phyloP scores from a whole-genome alignment of 2,329 filamentous ascomycete genomes.

The Cladosporium sp. region DNA sequence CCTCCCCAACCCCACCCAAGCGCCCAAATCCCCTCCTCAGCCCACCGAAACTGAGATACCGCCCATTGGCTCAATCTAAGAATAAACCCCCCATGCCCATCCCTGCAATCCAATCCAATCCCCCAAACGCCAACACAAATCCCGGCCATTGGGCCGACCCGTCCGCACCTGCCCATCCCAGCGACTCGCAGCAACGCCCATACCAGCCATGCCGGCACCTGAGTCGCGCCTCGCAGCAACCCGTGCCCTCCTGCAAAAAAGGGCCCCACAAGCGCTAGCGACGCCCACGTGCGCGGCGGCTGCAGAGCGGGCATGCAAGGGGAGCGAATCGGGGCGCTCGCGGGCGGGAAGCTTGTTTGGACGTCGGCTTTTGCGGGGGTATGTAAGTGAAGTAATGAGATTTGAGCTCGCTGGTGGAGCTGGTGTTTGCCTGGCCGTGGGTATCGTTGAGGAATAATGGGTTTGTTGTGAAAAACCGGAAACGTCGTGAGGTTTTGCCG shows the following conservation, averaged over 20 bases:
- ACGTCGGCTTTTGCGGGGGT: conserved; percentile 1
- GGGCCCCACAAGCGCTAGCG: neutral
- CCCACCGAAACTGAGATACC: too few species aligned
- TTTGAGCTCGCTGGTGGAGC: neutral
- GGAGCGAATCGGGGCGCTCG: neutral
- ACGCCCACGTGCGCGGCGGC: conserved; percentile 1
- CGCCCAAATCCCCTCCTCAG: too few species aligned
- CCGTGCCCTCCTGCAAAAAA: neutral
- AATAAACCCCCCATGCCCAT: too few species aligned
- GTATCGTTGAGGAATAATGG: neutral
- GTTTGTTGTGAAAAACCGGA: neutral
- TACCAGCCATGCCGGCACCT: conserved; percentile 6
- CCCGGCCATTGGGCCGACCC: too few species aligned
- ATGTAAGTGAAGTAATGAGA: neutral
- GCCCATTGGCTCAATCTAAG: too few species aligned
- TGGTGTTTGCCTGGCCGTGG: neutral
- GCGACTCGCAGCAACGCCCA: conserved; percentile 6
- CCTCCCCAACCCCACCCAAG: too few species aligned
- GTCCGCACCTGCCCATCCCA: neutral
- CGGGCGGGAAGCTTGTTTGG: conserved; percentile 4
- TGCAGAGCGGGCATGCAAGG: conserved; percentile 5
- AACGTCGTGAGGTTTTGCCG: neutral
- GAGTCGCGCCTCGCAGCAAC: neutral
- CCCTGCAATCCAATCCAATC: too few species aligned
- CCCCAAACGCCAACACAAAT: too few species aligned